A percentile compares a stretch with the other conserved stretches of the same genome.
phyloP scores from a whole-genome alignment of 352 stramenopile species.

The Phytopythium oedochilum region DNA sequence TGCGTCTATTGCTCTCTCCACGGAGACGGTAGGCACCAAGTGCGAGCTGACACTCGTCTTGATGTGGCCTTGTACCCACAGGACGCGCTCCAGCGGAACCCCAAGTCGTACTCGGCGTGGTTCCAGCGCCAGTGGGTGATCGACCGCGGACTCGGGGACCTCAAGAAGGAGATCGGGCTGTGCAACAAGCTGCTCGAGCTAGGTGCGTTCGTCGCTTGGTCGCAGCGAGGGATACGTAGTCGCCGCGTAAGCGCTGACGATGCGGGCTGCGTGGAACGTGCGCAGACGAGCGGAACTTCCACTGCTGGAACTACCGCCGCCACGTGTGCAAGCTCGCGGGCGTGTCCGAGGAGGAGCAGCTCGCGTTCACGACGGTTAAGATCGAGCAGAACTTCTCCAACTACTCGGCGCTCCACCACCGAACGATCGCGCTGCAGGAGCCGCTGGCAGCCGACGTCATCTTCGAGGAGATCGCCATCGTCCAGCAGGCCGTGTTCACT shows the following conservation, averaged over 20 bases:
- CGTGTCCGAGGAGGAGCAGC: slow-evolving; percentile 63
- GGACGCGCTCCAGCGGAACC: slow-evolving; percentile 93
- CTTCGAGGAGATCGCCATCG: slow-evolving; percentile 73
- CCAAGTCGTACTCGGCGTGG: slow-evolving; percentile 96
- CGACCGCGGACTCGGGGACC: slow-evolving; percentile 55
- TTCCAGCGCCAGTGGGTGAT: slow-evolving; percentile 86
- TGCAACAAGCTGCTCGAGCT: slow-evolving; percentile 77
- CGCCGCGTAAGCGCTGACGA: not conserved
- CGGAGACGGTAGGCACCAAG: no score
- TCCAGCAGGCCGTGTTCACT: slow-evolving; percentile 97
- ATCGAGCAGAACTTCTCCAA: slow-evolving; percentile 99
- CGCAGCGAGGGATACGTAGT: not conserved
- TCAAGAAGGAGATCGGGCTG: slow-evolving; percentile 71
- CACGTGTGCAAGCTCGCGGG: slow-evolving; percentile 60
- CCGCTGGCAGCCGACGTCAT: slow-evolving; percentile 48
- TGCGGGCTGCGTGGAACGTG: slow-evolving; percentile 65
- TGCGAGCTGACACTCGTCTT: no score
- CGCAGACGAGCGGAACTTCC: slow-evolving; percentile 98
- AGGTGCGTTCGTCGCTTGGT: slow-evolving; percentile 22
- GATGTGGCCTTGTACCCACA: slow-evolving; percentile 11
- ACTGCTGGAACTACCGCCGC: slow-evolving; percentile 98
- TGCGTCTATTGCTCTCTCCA: no score
- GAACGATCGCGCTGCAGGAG: slow-evolving; percentile 44
- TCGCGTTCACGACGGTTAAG: slow-evolving; percentile 94
- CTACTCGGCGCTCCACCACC: slow-evolving; percentile 89